These are phyloP conservation scores for Pholiota microspora DNA, from an alignment of 768 basidiomycete species.

Conservation along the genomic window DNA sequence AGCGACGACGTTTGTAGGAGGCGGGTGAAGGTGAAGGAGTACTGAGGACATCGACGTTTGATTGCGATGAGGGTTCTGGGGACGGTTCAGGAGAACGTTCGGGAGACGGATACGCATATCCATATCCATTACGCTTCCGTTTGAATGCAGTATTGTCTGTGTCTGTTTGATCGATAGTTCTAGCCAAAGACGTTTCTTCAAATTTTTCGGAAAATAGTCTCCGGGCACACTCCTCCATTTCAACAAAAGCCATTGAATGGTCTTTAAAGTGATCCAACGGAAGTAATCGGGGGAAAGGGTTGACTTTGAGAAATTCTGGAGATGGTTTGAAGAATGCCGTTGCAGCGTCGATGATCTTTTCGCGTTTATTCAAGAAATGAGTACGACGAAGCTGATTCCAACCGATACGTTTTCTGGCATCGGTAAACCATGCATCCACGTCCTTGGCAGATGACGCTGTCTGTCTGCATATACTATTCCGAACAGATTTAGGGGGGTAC, in stretches of 20 bases:
- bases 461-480: slow-evolving; percentile 24
- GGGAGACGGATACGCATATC: too few relatives aligned
- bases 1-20: too few relatives aligned
- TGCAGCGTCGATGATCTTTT: slow-evolving; percentile 38
- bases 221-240: not conserved
- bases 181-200: too few relatives aligned
- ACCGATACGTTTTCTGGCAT: slow-evolving; percentile 47
- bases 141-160: too few relatives aligned
- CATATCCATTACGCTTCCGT: too few relatives aligned
- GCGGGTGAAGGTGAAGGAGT: too few relatives aligned
- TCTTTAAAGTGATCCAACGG: too few relatives aligned
- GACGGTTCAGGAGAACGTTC: too few relatives aligned
- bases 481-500: slow-evolving; percentile 39
- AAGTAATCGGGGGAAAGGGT: too few relatives aligned
- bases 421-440: slow-evolving; percentile 49
- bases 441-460: slow-evolving; percentile 24
- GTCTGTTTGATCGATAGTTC: too few relatives aligned
- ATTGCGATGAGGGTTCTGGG: too few relatives aligned
- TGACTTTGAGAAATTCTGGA: not conserved
- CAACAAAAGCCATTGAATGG: not conserved
- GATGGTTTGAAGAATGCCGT: slow-evolving; percentile 25
- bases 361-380: slow-evolving; percentile 31
- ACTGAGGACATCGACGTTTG: too few relatives aligned
- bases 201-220: not conserved
- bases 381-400: slow-evolving; percentile 43